Conservation (phyloP, 805 yeast genomes). For the Candida dajiaensis region DNA sequence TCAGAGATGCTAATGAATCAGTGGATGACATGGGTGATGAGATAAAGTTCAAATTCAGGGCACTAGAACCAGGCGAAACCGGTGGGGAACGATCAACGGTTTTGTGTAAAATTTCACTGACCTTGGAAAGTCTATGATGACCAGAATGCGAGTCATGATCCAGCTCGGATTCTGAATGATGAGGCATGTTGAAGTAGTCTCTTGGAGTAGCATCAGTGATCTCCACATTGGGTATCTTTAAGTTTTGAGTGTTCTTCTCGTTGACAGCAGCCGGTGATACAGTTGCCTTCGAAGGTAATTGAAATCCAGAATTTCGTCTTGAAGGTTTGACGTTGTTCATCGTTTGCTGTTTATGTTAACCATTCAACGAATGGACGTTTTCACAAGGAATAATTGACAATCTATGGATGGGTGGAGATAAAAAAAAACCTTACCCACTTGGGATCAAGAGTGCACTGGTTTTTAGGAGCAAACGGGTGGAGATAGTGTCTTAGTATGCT, state of each 20-base stretch:
- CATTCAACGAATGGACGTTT: background rate
- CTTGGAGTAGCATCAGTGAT: constrained; percentile 1
- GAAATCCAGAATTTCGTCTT: constrained; percentile 2
- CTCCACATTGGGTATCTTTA: background rate
- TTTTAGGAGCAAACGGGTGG: no score
- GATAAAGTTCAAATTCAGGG: background rate
- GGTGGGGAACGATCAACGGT: constrained; percentile 15
- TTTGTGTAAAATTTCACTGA: constrained; percentile 14
- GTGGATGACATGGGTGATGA: constrained; percentile 27
- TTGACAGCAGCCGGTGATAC: constrained; percentile 17
- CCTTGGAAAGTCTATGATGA: constrained; percentile 13
- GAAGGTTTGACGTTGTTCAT: background rate
- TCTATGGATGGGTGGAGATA: no score
- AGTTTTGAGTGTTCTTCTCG: constrained; percentile 1
- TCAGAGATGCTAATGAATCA: constrained; percentile 31
- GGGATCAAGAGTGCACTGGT: no score
- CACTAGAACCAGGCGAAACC: constrained; percentile 5
- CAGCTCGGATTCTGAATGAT: background rate
- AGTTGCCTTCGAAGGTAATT: constrained; percentile 12
- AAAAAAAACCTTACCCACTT: no score
- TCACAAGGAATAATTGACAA: no score
- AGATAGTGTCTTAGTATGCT: background rate
- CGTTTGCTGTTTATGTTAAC: background rate
- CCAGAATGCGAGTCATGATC: background rate
- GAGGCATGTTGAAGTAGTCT: constrained; percentile 4